Conservation (phyloP, 169 alveolate species). For the Miamiensis avidus region DNA sequence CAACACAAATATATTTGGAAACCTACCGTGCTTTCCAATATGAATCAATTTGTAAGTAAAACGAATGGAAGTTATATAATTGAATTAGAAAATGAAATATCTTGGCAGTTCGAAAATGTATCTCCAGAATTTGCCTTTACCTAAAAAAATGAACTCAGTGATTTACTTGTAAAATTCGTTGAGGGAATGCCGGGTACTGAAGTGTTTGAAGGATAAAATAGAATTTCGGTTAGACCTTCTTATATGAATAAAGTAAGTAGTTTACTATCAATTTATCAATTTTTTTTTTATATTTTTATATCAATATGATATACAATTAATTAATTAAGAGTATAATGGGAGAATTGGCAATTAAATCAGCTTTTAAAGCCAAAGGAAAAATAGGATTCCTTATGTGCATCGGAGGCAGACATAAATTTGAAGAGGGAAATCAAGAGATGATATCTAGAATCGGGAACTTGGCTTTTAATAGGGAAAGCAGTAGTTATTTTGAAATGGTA, state of each 20-base stretch:
- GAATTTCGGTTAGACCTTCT: constrained; percentile 6
- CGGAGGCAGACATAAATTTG: background rate
- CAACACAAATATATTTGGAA: constrained; percentile 19
- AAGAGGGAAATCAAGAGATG: background rate
- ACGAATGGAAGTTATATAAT: constrained; percentile 13
- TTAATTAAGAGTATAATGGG: constrained; percentile 8
- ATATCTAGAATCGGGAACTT: background rate
- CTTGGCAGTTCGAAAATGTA: constrained; percentile 21
- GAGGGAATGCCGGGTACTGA: constrained; percentile 27
- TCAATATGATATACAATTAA: background rate
- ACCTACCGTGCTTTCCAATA: background rate
- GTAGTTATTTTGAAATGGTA: too few relatives aligned
- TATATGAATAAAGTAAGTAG: constrained; percentile 9
- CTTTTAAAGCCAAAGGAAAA: constrained; percentile 8
- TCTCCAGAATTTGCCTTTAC: constrained; percentile 5
- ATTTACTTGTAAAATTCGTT: background rate
- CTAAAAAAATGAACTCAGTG: background rate
- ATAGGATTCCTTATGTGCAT: background rate
- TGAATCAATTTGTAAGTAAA: constrained; percentile 16
- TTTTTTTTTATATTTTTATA: background rate
- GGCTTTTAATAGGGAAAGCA: background rate
- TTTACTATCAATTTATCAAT: background rate
- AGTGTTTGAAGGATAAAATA: constrained; percentile 20
- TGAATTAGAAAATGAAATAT: constrained; percentile 1
- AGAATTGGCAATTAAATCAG: constrained; percentile 6